Evolutionary conservation across 2,329 filamentous ascomycete genomes (phyloP).

Genomic region (Fusarium drepaniforme): DNA sequence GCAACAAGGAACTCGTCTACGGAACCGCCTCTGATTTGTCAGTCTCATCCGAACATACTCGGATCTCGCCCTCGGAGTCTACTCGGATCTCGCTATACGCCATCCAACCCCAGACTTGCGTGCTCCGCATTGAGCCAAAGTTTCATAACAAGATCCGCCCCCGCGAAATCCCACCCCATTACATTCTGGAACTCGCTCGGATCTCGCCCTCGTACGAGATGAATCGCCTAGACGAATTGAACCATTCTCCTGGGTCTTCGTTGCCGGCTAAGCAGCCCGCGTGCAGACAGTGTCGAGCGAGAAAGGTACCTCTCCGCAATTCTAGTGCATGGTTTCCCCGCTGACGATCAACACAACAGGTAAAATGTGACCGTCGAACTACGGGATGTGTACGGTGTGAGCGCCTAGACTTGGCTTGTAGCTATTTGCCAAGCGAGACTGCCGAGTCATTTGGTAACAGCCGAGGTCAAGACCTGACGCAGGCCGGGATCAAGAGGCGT

Average conservation of each 20-base stretch:
- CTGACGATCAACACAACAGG: conserved; percentile 33
- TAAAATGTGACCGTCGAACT: conserved; percentile 42
- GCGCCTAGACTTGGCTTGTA: conserved; percentile 26
- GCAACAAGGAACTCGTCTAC: neutral
- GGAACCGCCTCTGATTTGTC: neutral
- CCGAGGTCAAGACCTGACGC: conserved; percentile 28
- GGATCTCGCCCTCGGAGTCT: conserved; percentile 31
- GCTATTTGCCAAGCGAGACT: conserved; percentile 3
- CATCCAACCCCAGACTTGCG: conserved; percentile 20
- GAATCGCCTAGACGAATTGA: neutral
- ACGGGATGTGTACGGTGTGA: conserved; percentile 35
- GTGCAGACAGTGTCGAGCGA: conserved; percentile 41
- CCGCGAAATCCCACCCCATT: neutral
- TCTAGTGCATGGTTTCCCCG: neutral
- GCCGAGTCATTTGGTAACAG: neutral
- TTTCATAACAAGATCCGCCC: conserved; percentile 11
- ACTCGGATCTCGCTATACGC: conserved; percentile 24
- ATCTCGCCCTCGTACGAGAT: conserved; percentile 27
- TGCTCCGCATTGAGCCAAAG: conserved; percentile 2
- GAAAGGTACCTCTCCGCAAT: conserved; percentile 32
- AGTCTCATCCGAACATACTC: neutral
- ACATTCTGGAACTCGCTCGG: conserved; percentile 13
- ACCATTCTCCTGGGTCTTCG: neutral
- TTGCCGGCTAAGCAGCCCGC: conserved; percentile 17
- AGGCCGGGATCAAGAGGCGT: conserved; percentile 46